Base-by-base conservation (phyloP, 1,284 basidiomycete genomes). In the Cutaneotrichosporon dermatis region DNA sequence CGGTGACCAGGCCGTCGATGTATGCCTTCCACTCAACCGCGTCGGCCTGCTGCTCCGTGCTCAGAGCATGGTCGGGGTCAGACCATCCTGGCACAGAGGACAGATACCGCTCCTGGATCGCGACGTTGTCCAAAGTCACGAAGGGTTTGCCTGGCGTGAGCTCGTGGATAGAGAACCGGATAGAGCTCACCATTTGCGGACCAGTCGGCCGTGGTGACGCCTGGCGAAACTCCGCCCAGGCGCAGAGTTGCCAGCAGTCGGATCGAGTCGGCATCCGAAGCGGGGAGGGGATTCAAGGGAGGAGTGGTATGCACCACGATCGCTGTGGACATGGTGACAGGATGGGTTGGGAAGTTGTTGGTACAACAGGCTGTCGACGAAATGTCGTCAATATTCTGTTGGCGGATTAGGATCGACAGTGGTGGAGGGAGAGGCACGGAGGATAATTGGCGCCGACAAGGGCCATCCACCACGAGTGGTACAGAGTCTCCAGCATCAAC, bases 1-100 rank as follows among this genome's bases (percentile, higher is more conserved):
- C 76, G 3, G 69, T 65, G 8, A 76, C 59, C 33, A 67, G 67
- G n/a, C 65, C 67, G 35, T 76, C 69, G 43, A 78, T 72, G 56
- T 72, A 74, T 3, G 73, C 64, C 57, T 64, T 64, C 76, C 76
- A 78, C 8, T 63, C 59, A 4, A 63, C 46, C 4, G 60, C 54
- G 39, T 78, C 73, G 3, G 71, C 66, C 34, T 58, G 64, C 37
- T 76, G 69, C 11, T 48, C 42, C 4, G 39, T 35, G 1, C 58
- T 58, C 4, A 77, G 64, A 1, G 55, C 58, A 8, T 11, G n/a
- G 55, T 76, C 73, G 6, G 68, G 66, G 52, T 74, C 66, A 34
- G 59, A 37, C 54, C 63, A 69, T 8, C 58, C 56, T 1, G 71
- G 69, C 12, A 76, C 39, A 3, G 65, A 63, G 33, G 58, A 33